Percentiles rank a stretch among this genome's conserved stretches.
Conservation (phyloP, 1,284 basidiomycete species). For the Bjerkandera adusta region DNA sequence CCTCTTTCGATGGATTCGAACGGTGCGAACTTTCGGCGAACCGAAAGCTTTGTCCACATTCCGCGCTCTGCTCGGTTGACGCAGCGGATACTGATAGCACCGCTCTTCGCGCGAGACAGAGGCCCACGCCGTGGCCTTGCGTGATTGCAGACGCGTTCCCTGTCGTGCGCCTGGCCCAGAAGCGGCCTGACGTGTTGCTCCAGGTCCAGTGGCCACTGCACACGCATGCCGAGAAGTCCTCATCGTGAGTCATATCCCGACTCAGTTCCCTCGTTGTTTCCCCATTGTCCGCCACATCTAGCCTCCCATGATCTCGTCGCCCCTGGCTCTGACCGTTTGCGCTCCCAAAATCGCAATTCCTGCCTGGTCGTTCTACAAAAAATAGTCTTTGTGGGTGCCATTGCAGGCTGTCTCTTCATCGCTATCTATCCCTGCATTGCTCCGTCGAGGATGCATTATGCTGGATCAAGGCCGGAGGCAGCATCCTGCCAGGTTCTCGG, state of each 20-base stretch:
- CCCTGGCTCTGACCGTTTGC: slow-evolving; percentile 8
- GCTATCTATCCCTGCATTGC: slow-evolving; percentile 9
- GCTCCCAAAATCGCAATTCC: slow-evolving; percentile 1
- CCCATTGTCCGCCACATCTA: slow-evolving; percentile 17
- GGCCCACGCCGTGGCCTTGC: slow-evolving; percentile 11
- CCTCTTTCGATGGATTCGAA: neutral
- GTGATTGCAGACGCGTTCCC: slow-evolving; percentile 6
- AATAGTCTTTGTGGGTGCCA: slow-evolving; percentile 9
- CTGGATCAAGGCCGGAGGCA: slow-evolving; percentile 11
- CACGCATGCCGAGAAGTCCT: slow-evolving; percentile 5
- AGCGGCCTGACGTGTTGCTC: slow-evolving; percentile 3
- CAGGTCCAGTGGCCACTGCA: neutral
- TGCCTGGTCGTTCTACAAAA: slow-evolving; percentile 1
- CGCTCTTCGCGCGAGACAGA: neutral
- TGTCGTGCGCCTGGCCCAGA: neutral
- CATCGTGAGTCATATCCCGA: slow-evolving; percentile 13
- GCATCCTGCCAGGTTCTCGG: slow-evolving; percentile 16
- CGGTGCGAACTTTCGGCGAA: slow-evolving; percentile 2
- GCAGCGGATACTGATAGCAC: neutral
- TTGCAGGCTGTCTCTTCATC: slow-evolving; percentile 9
- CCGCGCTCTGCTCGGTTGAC: too few relatives aligned
- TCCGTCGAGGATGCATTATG: slow-evolving; percentile 9
- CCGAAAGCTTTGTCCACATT: neutral
- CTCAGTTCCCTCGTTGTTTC: slow-evolving; percentile 16
- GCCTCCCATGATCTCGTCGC: slow-evolving; percentile 3